phyloP scores from a whole-genome alignment of 495 filamentous ascomycete species.

The Astrothelium macrocarpum region DNA sequence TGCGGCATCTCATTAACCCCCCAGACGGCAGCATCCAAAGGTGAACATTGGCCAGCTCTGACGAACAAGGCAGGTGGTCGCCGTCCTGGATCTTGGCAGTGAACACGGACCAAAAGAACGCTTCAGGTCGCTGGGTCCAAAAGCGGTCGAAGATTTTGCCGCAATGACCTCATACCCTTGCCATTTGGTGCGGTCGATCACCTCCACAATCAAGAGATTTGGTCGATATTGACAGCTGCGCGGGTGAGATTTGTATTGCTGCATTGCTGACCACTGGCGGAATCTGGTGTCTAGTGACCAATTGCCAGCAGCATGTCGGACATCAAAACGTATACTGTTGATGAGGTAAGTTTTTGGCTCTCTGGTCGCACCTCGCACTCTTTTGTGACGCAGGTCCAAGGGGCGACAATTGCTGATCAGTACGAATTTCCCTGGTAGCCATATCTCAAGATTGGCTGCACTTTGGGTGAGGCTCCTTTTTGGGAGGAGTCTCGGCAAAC shows the following conservation, averaged over 20 bases:
- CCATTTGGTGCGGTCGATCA: too few relatives aligned
- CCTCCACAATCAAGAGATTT: too few relatives aligned
- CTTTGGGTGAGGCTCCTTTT: slow-evolving; percentile 75
- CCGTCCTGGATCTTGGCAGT: background rate
- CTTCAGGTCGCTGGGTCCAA: background rate
- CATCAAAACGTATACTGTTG: background rate
- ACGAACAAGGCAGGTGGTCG: background rate
- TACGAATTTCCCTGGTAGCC: slow-evolving; percentile 39
- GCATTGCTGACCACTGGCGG: background rate
- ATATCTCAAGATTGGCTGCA: slow-evolving; percentile 62
- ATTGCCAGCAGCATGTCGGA: background rate
- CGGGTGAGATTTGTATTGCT: background rate
- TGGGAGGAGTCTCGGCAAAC: slow-evolving; percentile 58
- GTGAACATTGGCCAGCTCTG: background rate
- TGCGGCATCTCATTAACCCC: background rate
- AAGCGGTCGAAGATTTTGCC: background rate
- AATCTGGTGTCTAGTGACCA: background rate
- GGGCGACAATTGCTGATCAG: background rate
- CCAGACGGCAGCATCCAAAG: background rate
- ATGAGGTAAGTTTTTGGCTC: background rate
- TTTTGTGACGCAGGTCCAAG: background rate
- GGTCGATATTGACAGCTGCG: background rate
- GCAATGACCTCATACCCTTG: background rate
- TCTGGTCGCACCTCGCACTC: background rate
- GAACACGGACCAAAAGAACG: background rate